phyloP scores from a whole-genome alignment of 352 stramenopile species.

The Phytophthora chlamydospora region DNA sequence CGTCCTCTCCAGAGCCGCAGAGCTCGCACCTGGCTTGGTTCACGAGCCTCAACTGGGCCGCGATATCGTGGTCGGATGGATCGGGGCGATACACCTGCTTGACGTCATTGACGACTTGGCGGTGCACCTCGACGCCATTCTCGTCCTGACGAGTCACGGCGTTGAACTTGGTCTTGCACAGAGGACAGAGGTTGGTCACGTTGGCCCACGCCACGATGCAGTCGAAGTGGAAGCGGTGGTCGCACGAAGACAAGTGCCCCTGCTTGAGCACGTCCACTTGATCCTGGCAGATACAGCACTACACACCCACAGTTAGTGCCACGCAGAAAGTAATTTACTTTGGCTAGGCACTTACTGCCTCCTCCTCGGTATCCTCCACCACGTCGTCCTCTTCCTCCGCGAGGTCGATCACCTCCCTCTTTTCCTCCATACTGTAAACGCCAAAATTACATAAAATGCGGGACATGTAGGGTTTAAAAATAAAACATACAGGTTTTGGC shows the following conservation, averaged over 20 bases:
- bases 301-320: background rate
- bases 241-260: slow-evolving; percentile 63
- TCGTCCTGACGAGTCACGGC: slow-evolving; percentile 50
- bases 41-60: slow-evolving; percentile 68
- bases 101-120: slow-evolving; percentile 45
- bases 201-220: slow-evolving; percentile 85
- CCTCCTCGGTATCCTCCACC: slow-evolving; percentile 41
- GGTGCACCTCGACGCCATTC: slow-evolving; percentile 41
- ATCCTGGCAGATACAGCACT: slow-evolving; percentile 89
- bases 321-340: background rate
- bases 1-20: slow-evolving; percentile 78
- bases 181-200: slow-evolving; percentile 83
- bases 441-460: too few species aligned
- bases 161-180: slow-evolving; percentile 84
- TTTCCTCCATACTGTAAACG: slow-evolving; percentile 1
- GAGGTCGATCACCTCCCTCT: slow-evolving; percentile 18
- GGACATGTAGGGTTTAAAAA: too few species aligned
- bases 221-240: slow-evolving; percentile 87
- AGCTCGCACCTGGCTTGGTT: slow-evolving; percentile 74
- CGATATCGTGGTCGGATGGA: slow-evolving; percentile 66
- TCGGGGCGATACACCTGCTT: slow-evolving; percentile 76
- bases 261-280: slow-evolving; percentile 56
- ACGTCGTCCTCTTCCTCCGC: slow-evolving; percentile 18
- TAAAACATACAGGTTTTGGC: too few species aligned
- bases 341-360: slow-evolving; percentile 35